Evolutionary conservation across 495 filamentous ascomycete genomes (phyloP).

Genomic region (Xanthoparmelia taractica): DNA sequence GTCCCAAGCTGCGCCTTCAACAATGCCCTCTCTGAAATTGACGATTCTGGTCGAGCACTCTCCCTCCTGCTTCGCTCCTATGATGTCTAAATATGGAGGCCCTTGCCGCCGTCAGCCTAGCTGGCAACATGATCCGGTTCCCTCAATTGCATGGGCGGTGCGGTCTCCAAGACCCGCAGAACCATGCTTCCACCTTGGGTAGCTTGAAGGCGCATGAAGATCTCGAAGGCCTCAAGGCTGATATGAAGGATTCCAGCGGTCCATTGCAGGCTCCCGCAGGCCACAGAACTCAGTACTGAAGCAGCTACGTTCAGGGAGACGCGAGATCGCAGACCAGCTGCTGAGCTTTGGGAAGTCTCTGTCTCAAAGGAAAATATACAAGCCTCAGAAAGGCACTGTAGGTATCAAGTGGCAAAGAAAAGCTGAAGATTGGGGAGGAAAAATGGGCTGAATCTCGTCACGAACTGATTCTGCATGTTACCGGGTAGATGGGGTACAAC

Average conservation of each 20-base stretch:
- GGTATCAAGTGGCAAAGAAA: conserved; percentile 3
- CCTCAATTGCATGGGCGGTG: not conserved
- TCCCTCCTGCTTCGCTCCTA: not conserved
- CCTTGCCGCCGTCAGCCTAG: not conserved
- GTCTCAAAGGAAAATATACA: not conserved
- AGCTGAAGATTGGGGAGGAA: not conserved
- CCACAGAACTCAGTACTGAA: not conserved
- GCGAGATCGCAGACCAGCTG: conserved; percentile 1
- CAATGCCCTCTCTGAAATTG: not conserved
- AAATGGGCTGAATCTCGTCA: conserved; percentile 8
- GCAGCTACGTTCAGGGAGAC: conserved; percentile 4
- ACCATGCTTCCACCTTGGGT: not conserved
- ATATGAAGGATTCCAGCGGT: not conserved
- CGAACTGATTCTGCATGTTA: not conserved
- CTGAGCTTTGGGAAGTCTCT: not conserved
- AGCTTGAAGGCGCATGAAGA: not conserved
- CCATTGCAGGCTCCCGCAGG: not conserved
- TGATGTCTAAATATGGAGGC: not conserved
- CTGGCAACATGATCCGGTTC: conserved; percentile 8
- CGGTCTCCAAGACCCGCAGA: not conserved
- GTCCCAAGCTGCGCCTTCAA: not conserved
- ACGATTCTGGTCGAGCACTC: not conserved
- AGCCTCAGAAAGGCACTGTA: not conserved
- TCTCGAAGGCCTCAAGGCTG: not conserved
- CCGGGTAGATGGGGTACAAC: not conserved